Percentiles rank a stretch among this genome's conserved stretches.
These are phyloP conservation scores for Nakazawaea sp. DNA, from an alignment of 805 yeast genomes.

Conservation along the genomic window DNA sequence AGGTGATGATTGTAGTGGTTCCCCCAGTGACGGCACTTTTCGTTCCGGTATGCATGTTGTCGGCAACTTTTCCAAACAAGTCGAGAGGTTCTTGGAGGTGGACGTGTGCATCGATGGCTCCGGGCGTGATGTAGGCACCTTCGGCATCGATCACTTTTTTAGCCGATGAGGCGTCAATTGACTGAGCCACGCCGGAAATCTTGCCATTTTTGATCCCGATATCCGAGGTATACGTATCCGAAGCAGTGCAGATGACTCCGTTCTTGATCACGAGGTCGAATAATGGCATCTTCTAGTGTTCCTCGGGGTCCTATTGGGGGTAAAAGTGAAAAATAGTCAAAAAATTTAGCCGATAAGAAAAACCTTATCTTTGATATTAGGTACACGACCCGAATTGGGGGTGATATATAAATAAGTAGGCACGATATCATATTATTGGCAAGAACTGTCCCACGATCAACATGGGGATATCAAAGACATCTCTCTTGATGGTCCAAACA, in stretches of 20 bases:
- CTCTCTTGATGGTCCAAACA: constrained; percentile 82
- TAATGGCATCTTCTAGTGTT: not conserved
- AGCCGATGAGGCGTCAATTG: constrained; percentile 12
- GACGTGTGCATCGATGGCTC: constrained; percentile 45
- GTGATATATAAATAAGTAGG: not conserved
- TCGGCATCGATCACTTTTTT: constrained; percentile 29
- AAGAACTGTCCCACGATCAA: constrained; percentile 75
- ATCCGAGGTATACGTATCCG: constrained; percentile 9
- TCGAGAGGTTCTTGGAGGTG: constrained; percentile 37
- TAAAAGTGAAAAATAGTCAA: not conserved
- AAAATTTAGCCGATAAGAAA: not conserved
- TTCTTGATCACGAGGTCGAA: constrained; percentile 8
- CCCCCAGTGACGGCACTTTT: constrained; percentile 44
- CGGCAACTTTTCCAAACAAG: constrained; percentile 27
- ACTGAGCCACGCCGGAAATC: constrained; percentile 6
- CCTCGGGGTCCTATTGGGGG: not conserved
- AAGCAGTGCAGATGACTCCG: constrained; percentile 10
- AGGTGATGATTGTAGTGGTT: constrained; percentile 39
- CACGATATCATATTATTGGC: constrained; percentile 39
- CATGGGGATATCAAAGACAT: constrained; percentile 80
- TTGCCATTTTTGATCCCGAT: constrained; percentile 10
- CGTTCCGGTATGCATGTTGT: constrained; percentile 36
- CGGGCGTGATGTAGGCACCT: constrained; percentile 42
- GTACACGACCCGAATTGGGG: too few species aligned
- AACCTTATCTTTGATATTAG: not conserved